phyloP scores from a whole-genome alignment of 345 rosid genomes.

The Hibiscus mutabilis region DNA sequence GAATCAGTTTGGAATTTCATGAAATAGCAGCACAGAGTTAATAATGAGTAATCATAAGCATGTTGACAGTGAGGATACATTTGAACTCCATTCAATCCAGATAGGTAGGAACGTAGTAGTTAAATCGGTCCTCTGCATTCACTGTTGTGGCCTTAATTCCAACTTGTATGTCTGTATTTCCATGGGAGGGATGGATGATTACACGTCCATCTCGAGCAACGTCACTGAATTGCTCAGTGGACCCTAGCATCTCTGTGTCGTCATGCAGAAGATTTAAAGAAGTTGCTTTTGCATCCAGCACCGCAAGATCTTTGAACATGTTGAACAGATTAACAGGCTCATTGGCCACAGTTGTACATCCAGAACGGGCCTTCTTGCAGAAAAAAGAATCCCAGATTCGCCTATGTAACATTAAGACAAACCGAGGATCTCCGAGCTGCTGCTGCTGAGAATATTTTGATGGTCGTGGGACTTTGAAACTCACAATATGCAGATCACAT shows the following conservation, averaged over 20 bases:
- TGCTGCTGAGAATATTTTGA: slow-evolving; percentile 56
- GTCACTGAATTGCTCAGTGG: slow-evolving; percentile 48
- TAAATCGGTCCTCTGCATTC: slow-evolving; percentile 8
- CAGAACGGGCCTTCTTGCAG: slow-evolving; percentile 47
- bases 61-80: background rate
- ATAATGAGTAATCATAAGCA: slow-evolving; percentile 1
- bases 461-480: slow-evolving; percentile 76
- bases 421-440: slow-evolving; percentile 44
- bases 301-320: slow-evolving; percentile 68
- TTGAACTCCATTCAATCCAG: background rate
- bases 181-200: slow-evolving; percentile 73
- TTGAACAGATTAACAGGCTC: slow-evolving; percentile 59
- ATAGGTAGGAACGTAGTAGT: background rate
- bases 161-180: slow-evolving; percentile 93
- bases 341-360: slow-evolving; percentile 51
- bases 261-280: slow-evolving; percentile 90
- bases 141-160: slow-evolving; percentile 52
- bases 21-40: background rate
- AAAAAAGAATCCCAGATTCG: slow-evolving; percentile 70
- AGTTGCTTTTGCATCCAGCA: slow-evolving; percentile 56
- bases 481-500: slow-evolving; percentile 84
- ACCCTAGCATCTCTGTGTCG: slow-evolving; percentile 67
- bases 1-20: background rate
- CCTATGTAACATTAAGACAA: slow-evolving; percentile 66
- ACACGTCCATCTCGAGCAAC: slow-evolving; percentile 61